Evolutionary conservation across 139 green algal species (phyloP), one percentile per base, ranked within the genome.

Genomic region (Mesotaenium endlicherianum): DNA sequence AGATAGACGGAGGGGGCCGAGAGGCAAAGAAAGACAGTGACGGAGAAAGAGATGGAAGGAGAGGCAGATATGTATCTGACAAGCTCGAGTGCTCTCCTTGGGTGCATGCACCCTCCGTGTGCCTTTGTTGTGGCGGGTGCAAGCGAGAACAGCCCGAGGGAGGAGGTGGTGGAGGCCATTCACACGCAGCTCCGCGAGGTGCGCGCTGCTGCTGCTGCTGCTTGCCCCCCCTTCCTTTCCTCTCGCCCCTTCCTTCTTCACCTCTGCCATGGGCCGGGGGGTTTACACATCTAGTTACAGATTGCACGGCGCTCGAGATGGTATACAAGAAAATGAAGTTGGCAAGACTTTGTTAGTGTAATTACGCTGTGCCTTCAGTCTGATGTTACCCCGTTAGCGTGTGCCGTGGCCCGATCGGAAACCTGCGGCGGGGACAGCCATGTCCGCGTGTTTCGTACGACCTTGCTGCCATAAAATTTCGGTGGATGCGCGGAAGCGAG

Each of bases 111-210:
- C n/a, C n/a, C n/a, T n/a, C n/a, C n/a, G n/a, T n/a, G n/a, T n/a
- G n/a, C n/a, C n/a, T n/a, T n/a, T n/a, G n/a, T n/a, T n/a, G n/a
- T n/a, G n/a, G n/a, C n/a, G n/a, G n/a, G n/a, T n/a, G 20, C 20
- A 64, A 64, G 26, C 20, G 26, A 26, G 6, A 72, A 77, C 75
- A 88, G 49, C n/a, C 30, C 76, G 16, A 70, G 86, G 64, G 93
- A 98, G 83, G 94, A 98, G 3, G 93, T 98, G 44, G 94, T 98
- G 26, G 88, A 89, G 55, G 89, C 88, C 60, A 97, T 99, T 68
- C 95, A 98, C 80, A 87, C 91, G 20, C 71, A 93, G 44, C 90
- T 99, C 43, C 75, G 86, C 2, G 68, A 92, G 55, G 82, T 93
- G n/a, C 45, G 79, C 47, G 16, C 16, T 38, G 36, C 31, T 34